Conservation (phyloP, 805 yeast species). For the Hyphopichia homilentoma region DNA sequence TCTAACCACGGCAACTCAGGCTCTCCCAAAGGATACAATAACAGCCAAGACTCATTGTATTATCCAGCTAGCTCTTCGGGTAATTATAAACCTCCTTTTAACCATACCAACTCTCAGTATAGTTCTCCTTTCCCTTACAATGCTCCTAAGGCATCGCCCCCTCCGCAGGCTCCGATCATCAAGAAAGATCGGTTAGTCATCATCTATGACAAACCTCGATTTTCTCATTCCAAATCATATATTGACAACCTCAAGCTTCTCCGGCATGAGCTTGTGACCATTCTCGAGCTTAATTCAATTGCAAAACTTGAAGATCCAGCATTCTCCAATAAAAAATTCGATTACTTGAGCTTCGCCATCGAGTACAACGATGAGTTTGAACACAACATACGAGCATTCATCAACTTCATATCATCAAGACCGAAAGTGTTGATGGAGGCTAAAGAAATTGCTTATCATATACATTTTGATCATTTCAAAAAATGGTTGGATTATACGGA, state of each 20-base stretch:
- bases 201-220: conserved; percentile 25
- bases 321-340: conserved; percentile 12
- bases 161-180: too few species aligned
- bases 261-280: conserved; percentile 14
- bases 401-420: conserved; percentile 17
- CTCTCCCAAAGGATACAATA: too few species aligned
- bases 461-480: conserved; percentile 27
- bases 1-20: too few species aligned
- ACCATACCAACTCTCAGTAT: too few species aligned
- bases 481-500: conserved; percentile 27
- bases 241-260: conserved; percentile 18
- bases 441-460: conserved; percentile 28
- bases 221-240: conserved; percentile 23
- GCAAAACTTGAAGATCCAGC: conserved; percentile 7
- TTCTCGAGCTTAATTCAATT: conserved; percentile 17
- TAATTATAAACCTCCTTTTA: too few species aligned
- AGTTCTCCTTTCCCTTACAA: too few species aligned
- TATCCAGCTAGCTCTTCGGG: too few species aligned
- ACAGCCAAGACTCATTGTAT: too few species aligned
- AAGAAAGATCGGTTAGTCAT: conserved; percentile 13
- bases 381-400: conserved; percentile 15
- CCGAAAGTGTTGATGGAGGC: conserved; percentile 10
- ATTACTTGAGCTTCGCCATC: conserved; percentile 24
- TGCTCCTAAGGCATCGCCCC: too few species aligned
- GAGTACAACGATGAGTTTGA: conserved; percentile 30